A percentile compares a stretch with the other conserved stretches of the same genome.
phyloP scores from a whole-genome alignment of 225 moss, liverwort and hornwort genomes.

The Takakia lepidozioides region DNA sequence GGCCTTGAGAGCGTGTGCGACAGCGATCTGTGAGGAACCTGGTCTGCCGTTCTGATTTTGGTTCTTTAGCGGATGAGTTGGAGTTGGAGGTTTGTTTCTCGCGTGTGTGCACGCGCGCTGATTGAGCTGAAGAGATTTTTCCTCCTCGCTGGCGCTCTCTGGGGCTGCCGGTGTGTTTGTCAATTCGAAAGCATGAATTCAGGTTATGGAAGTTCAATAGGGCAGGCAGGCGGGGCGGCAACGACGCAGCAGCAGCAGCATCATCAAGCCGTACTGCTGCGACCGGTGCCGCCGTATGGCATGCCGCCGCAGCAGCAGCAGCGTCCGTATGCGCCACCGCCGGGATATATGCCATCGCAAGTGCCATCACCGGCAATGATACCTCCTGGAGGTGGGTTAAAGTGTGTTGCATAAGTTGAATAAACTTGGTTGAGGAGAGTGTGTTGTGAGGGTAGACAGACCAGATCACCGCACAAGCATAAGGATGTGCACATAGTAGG shows the following conservation, averaged over 20 bases:
- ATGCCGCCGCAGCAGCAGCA: conserved; percentile 27
- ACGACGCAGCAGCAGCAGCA: conserved; percentile 17
- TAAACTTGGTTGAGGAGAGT: conserved; percentile 27
- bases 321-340: conserved; percentile 23
- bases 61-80: too few relatives aligned
- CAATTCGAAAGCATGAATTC: too few relatives aligned
- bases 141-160: too few relatives aligned
- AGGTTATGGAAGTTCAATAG: too few relatives aligned
- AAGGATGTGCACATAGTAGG: conserved; percentile 17
- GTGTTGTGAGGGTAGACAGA: conserved; percentile 34
- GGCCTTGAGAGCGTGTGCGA: too few relatives aligned
- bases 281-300: conserved; percentile 9
- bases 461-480: conserved; percentile 19
- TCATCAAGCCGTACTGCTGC: conserved; percentile 26
- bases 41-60: too few relatives aligned
- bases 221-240: conserved; percentile 3
- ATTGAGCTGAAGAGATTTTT: too few relatives aligned
- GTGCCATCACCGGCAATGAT: conserved; percentile 37
- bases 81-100: too few relatives aligned
- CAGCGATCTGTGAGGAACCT: too few relatives aligned
- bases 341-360: conserved; percentile 22
- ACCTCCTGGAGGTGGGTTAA: conserved; percentile 96
- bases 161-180: too few relatives aligned
- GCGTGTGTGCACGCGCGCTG: too few relatives aligned
- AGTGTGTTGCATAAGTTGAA: conserved; percentile 62